Evolutionary conservation across 2,329 filamentous ascomycete species (phyloP), one percentile per base, ranked within the genome.

Genomic region (Phyllosticta capitalensis): DNA sequence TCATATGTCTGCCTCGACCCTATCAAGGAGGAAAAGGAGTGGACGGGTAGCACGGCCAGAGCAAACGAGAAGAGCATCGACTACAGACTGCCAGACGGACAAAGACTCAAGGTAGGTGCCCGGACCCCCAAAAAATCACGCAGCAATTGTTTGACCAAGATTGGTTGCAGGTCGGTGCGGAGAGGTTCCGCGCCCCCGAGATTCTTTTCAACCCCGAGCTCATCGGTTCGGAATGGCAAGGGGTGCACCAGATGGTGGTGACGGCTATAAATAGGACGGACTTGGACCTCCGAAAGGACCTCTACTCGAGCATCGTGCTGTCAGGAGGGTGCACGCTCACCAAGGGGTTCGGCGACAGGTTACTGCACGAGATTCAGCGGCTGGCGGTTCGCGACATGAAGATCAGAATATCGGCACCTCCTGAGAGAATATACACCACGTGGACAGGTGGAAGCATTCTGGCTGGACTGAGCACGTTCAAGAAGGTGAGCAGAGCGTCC

Each of bases 361-460:
- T 99, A 67, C 80, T 99, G 71, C 86, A 89, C 66, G 94, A 99
- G 77, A 88, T 97, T 65, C 94, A 96, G 77, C 83, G 87, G 72
- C 79, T 97, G 68, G 94, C 94, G 10, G 91, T 97, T 67, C 96
- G 96, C 80, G 94, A 99, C 73, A 99, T 96, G 92, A 86, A 92
- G 69, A 97, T 99, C 79, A 96, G 96, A 81, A 99, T 99, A 71
- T 96, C 95, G 78, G 94, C 94, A 58, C 94, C 94, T 59, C 92
- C 94, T 5, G 94, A 99, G 80, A 83, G 94, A 65, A 96, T 97
- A 76, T 99, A 97, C 79, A 96, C 91, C 63, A 99, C 94, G 30
- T 99, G 94, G 94, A 97, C 97, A 67, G 94, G 94, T 64, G 94
- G 94, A 59, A 96, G 94, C 74, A 99, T 99, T 76, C 79, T 99